A percentile compares a stretch with the other conserved stretches of the same genome.
Evolutionary conservation across 495 filamentous ascomycete genomes (phyloP).

Genomic region (Platismatia glauca): DNA sequence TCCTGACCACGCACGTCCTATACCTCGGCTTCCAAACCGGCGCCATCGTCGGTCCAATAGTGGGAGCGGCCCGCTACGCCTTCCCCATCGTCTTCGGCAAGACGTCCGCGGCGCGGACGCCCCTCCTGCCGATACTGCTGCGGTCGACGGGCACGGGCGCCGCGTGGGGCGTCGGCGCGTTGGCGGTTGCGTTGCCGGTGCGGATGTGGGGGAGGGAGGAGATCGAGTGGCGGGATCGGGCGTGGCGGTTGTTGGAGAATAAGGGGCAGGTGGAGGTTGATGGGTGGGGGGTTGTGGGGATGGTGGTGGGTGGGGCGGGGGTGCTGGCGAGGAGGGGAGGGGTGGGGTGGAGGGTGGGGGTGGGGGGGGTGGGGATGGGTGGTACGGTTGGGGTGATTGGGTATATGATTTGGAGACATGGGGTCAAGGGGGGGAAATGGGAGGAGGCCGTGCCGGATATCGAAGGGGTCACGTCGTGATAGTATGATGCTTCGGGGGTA

Average conservation of each 20-base stretch:
- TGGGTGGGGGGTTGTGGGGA: slow-evolving; percentile 37
- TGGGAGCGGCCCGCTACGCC: slow-evolving; percentile 19
- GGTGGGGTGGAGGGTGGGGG: slow-evolving; percentile 30
- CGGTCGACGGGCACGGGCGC: slow-evolving; percentile 32
- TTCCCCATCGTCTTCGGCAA: slow-evolving; percentile 6
- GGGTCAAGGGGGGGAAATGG: slow-evolving; percentile 10
- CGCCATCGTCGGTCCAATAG: slow-evolving; percentile 33
- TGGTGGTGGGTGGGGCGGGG: slow-evolving; percentile 28
- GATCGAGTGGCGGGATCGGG: slow-evolving; percentile 55
- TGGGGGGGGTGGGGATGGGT: slow-evolving; percentile 11
- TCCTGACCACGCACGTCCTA: slow-evolving; percentile 50
- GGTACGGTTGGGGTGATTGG: slow-evolving; percentile 3
- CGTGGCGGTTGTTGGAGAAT: slow-evolving; percentile 50
- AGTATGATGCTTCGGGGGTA: neutral
- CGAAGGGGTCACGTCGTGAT: neutral
- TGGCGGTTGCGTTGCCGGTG: slow-evolving; percentile 29
- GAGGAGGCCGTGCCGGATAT: slow-evolving; percentile 3
- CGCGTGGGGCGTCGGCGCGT: slow-evolving; percentile 23
- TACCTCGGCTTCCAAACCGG: slow-evolving; percentile 45
- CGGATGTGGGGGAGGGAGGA: slow-evolving; percentile 47
- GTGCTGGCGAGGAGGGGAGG: slow-evolving; percentile 28
- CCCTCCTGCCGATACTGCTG: slow-evolving; percentile 25
- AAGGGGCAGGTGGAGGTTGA: slow-evolving; percentile 44
- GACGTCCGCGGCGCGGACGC: slow-evolving; percentile 10
- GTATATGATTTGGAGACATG: slow-evolving; percentile 10